Percentiles rank a stretch among this genome's conserved stretches.
Conservation (phyloP, 148 eudicot species). For the Pouteria glomerata region DNA sequence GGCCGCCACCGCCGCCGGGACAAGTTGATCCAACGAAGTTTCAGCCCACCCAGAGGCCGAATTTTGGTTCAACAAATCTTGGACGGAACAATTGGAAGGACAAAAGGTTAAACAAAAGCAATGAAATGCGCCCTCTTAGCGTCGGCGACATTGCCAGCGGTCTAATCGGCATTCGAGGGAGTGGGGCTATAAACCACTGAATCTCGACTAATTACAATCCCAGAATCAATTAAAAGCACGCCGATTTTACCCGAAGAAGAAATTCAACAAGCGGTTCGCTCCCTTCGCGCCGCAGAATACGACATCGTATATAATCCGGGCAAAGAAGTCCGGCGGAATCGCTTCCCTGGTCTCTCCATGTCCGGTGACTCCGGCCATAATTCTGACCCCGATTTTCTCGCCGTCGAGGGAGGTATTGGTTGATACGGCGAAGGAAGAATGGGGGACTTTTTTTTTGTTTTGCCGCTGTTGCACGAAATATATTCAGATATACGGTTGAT, state of each 20-base stretch:
- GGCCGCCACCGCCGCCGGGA: neutral
- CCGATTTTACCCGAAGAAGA: constrained; percentile 18
- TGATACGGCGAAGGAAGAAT: constrained; percentile 32
- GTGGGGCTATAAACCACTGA: constrained; percentile 5
- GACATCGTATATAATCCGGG: constrained; percentile 28
- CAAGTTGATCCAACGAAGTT: neutral
- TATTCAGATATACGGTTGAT: too few species aligned
- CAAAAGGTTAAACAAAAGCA: too few species aligned
- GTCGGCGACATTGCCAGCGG: neutral
- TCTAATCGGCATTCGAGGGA: too few species aligned
- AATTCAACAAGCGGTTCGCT: constrained; percentile 17
- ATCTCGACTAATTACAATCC: constrained; percentile 6
- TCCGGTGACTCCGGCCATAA: constrained; percentile 29
- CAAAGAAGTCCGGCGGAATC: constrained; percentile 29
- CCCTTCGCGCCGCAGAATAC: constrained; percentile 31
- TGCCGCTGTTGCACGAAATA: too few species aligned
- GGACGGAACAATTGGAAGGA: neutral
- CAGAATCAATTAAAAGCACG: constrained; percentile 13
- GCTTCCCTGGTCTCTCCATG: constrained; percentile 28
- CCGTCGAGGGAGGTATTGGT: constrained; percentile 26
- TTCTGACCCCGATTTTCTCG: constrained; percentile 25
- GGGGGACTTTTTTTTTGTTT: too few species aligned
- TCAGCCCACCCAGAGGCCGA: neutral
- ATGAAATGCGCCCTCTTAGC: constrained; percentile 6
- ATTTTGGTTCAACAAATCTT: neutral